Base-by-base conservation (phyloP, 2,329 filamentous ascomycete species). In the Furcasterigmium furcatum region DNA sequence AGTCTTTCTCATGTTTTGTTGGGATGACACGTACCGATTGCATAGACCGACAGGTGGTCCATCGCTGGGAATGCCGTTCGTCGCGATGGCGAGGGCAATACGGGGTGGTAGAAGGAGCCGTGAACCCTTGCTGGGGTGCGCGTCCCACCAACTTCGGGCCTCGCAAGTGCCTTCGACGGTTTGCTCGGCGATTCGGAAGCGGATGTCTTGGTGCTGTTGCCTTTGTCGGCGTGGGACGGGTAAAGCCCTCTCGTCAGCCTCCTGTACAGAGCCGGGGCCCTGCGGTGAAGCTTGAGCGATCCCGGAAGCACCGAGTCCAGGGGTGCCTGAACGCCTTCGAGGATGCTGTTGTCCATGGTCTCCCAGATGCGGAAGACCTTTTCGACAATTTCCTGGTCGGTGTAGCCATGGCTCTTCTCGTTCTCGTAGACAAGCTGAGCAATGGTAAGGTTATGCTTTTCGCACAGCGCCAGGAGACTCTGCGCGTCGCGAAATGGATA, bases 341-440 rank as follows among this genome's bases (percentile, higher is more conserved):
- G 61, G 44, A 76, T 76, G 44, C 73, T 76, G 16, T 68, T 63
- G 44, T 76, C 73, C 73, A 76, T 76, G 41, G 75, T 72, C 25
- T 74, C 62, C 73, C 73, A 76, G 45, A 75, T 76, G 27, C 67
- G 65, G 47, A 70, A 66, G 10, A 75, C 43, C 54, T 73, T 76
- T n/a, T 65, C 55, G 43, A 65, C 63, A 35, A 76, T 74, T 16
- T 75, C 70, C 9, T 74, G 71, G 38, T 76, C 71, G 0, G 68
- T 70, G 45, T 75, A 74, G 9, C 73, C 73, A 5, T 72, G 65
- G 51, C 73, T 73, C 60, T 72, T 76, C 48, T 76, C 73, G 43
- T 76, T 76, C 55, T 76, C 72, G 46, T 74, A 76, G 4, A 76
- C 73, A 24, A 76, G 51, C 51, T 76, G 73, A 1, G 73, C 73